These are phyloP conservation scores for Ascochyta lentis DNA, from an alignment of 2,329 filamentous ascomycete species.

Conservation along the genomic window DNA sequence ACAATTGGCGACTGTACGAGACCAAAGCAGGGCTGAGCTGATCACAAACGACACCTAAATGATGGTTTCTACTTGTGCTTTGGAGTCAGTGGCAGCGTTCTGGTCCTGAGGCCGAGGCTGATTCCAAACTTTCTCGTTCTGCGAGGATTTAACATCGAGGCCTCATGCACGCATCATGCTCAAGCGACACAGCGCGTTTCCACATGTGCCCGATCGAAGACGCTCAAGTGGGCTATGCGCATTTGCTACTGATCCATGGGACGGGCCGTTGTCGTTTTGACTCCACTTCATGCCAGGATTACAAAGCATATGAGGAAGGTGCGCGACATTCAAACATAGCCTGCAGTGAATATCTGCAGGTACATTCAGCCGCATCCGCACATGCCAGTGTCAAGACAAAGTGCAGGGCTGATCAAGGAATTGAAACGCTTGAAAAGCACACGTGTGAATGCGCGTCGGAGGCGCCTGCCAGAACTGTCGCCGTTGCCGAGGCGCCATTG, in stretches of 20 bases:
- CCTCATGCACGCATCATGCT: neutral
- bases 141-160: neutral
- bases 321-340: neutral
- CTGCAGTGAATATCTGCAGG: conserved; percentile 8
- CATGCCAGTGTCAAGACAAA: neutral
- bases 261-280: conserved; percentile 9
- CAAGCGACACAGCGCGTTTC: neutral
- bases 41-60: too few species aligned
- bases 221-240: neutral
- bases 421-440: conserved; percentile 15
- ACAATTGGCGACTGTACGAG: too few species aligned
- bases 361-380: conserved; percentile 8
- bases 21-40: too few species aligned
- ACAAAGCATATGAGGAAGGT: conserved; percentile 1
- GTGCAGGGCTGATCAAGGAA: conserved; percentile 15
- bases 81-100: too few species aligned
- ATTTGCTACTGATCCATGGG: neutral
- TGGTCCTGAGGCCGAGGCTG: too few species aligned
- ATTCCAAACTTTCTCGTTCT: too few species aligned
- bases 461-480: conserved; percentile 25
- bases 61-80: too few species aligned
- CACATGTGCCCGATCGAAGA: neutral
- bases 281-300: neutral
- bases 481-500: conserved; percentile 29
- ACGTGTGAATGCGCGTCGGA: conserved; percentile 27